Evolutionary conservation across 148 eudicot genomes (phyloP), one percentile per base, ranked within the genome.

Genomic region (Persicaria maculosa): DNA sequence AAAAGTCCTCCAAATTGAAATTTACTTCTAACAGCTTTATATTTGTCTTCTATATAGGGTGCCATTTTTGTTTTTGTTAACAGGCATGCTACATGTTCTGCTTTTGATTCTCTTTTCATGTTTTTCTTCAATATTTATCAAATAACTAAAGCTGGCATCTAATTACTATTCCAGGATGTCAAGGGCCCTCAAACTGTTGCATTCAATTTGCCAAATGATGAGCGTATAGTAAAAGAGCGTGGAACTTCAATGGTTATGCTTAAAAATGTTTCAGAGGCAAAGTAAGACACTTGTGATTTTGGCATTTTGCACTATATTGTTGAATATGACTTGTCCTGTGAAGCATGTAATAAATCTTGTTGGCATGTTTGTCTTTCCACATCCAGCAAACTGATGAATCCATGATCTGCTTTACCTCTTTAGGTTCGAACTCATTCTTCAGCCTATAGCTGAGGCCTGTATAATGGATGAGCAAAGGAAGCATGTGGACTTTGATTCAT

Each of bases 151-250:
- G 64, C 31, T 74, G 31, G 22, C 17, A 31, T 36, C 19, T 44
- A 10, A 45, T 50, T 61, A 31, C 48, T 72, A 68, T 77, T 68
- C 68, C 87, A 95, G 98, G 98, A 95, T 80, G 92, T 95, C 74
- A 95, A 92, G 84, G 98, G 98, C 58, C 97, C 98, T 77, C 98
- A 95, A 83, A 95, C 98, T 75, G 96, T 90, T 61, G 98, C 98
- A 69, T 95, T 92, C 80, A 95, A 95, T 83, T 91, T 95, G 79
- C 98, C 98, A 68, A 95, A 95, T 85, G 98, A 95, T 76, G 98
- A 95, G 77, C 86, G 92, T 43, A 95, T 95, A 79, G 98, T 95
- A 57, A 95, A 88, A 78, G 97, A 92, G 81, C 90, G 92, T 57
- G 98, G 98, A 74, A 85, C 97, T 65, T 92, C 98, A 72, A 95